These are phyloP conservation scores for Coprinopsis sp. DNA, from an alignment of 768 basidiomycete species.

Conservation along the genomic window DNA sequence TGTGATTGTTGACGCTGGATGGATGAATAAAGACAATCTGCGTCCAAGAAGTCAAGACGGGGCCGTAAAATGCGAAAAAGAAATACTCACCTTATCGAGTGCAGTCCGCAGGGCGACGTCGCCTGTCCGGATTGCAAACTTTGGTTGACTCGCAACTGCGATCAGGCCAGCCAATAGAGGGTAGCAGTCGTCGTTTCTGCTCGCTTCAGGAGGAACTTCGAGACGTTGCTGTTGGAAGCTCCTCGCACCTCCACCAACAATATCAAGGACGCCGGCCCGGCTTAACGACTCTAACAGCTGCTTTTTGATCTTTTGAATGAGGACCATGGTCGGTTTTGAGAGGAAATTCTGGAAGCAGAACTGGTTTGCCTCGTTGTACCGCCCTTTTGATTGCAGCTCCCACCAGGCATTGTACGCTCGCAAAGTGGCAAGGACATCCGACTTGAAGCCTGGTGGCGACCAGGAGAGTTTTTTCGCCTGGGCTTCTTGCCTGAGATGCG, in stretches of 20 bases:
- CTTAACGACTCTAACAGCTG: constrained; percentile 77
- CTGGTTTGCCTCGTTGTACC: constrained; percentile 60
- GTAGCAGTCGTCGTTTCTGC: constrained; percentile 65
- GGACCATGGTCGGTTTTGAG: constrained; percentile 74
- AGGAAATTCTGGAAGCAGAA: constrained; percentile 88
- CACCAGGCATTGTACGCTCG: constrained; percentile 83
- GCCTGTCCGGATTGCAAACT: constrained; percentile 77
- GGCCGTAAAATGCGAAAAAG: constrained; percentile 6
- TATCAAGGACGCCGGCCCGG: constrained; percentile 75
- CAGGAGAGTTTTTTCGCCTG: constrained; percentile 70
- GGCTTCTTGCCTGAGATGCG: constrained; percentile 69
- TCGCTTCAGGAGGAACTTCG: constrained; percentile 60
- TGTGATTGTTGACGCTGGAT: constrained; percentile 79
- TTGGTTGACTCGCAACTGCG: constrained; percentile 82
- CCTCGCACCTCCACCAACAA: constrained; percentile 51
- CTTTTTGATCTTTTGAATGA: constrained; percentile 74
- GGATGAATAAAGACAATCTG: constrained; percentile 79
- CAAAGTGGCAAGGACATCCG: constrained; percentile 76
- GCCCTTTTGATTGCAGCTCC: constrained; percentile 59
- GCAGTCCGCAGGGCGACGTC: constrained; percentile 68
- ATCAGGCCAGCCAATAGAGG: constrained; percentile 82
- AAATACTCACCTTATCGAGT: constrained; percentile 68
- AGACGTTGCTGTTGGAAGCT: constrained; percentile 25
- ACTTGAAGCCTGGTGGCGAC: constrained; percentile 74
- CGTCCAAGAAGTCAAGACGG: constrained; percentile 7